These are phyloP conservation scores for Apostasia shenzhenica DNA, from an alignment of 106 monocot genomes.

Conservation along the genomic window DNA sequence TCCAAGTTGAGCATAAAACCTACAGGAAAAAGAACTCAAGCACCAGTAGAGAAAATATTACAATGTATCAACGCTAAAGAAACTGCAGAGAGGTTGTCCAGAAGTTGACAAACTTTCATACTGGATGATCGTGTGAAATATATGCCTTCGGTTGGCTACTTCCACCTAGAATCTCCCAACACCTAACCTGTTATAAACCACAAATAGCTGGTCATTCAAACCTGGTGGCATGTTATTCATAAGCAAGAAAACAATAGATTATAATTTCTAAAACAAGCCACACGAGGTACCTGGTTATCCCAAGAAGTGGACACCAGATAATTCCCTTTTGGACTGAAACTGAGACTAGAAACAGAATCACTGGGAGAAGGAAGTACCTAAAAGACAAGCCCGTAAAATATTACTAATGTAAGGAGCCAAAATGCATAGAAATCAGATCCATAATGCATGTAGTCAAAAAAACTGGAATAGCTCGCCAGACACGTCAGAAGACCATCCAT, in stretches of 20 bases:
- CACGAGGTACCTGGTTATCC: slow-evolving; percentile 79
- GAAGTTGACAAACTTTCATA: slow-evolving; percentile 19
- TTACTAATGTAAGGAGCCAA: not conserved
- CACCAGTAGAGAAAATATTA: not conserved
- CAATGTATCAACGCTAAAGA: not conserved
- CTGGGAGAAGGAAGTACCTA: slow-evolving; percentile 69
- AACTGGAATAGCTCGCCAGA: not conserved
- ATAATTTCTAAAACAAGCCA: not conserved
- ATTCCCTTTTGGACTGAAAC: slow-evolving; percentile 91
- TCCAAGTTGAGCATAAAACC: slow-evolving; percentile 98
- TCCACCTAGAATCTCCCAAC: slow-evolving; percentile 79
- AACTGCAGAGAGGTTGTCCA: not conserved
- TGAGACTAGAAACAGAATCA: slow-evolving; percentile 88
- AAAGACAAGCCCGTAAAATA: not conserved
- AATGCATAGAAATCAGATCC: not conserved
- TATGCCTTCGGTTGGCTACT: slow-evolving; percentile 82
- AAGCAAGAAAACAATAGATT: not conserved
- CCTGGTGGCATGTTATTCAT: not conserved
- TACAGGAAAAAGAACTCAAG: slow-evolving; percentile 14
- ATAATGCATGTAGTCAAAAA: not conserved
- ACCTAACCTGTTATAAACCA: slow-evolving; percentile 54
- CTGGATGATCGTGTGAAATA: slow-evolving; percentile 87
- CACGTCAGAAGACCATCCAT: not conserved
- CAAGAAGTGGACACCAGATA: slow-evolving; percentile 88
- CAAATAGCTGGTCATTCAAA: not conserved